Evolutionary conservation across 1,284 basidiomycete species (phyloP).

Genomic region (Waitea zeae): DNA sequence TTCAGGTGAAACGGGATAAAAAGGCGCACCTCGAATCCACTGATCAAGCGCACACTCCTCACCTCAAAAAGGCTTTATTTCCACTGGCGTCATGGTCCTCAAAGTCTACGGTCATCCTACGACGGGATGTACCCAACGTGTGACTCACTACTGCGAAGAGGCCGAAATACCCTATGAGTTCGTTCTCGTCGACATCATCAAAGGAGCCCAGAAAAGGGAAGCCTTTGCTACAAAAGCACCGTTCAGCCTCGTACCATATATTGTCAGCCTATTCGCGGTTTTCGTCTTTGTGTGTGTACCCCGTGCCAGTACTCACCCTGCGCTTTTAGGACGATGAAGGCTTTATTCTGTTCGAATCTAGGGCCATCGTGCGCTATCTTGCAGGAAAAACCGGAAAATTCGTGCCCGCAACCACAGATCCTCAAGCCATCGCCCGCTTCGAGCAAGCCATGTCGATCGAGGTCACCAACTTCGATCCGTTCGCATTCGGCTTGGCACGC

Average conservation of each 20-base stretch:
- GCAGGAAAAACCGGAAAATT: conserved; percentile 16
- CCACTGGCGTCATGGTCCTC: conserved; percentile 9
- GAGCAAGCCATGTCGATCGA: conserved; percentile 41
- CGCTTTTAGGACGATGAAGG: conserved; percentile 23
- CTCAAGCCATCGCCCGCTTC: conserved; percentile 23
- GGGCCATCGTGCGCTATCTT: conserved; percentile 34
- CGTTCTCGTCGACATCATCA: conserved; percentile 10
- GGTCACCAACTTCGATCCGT: conserved; percentile 29
- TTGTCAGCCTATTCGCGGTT: conserved; percentile 23
- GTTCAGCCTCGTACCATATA: conserved; percentile 48
- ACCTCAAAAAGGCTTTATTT: no score
- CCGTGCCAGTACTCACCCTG: no score
- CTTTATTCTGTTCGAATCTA: conserved; percentile 28
- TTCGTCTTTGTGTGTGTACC: no score
- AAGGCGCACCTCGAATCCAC: no score
- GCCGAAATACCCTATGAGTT: conserved; percentile 10
- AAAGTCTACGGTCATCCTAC: conserved; percentile 7
- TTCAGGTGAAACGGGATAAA: no score
- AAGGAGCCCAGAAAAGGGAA: conserved; percentile 27
- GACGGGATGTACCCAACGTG: conserved; percentile 13
- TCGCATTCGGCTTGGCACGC: conserved; percentile 17
- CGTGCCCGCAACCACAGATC: conserved; percentile 17
- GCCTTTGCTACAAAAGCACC: conserved; percentile 32
- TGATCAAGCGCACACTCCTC: no score
- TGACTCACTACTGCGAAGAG: conserved; percentile 9